phyloP scores from a whole-genome alignment of 23 red algal species.

The Gracilaria domingensis region DNA sequence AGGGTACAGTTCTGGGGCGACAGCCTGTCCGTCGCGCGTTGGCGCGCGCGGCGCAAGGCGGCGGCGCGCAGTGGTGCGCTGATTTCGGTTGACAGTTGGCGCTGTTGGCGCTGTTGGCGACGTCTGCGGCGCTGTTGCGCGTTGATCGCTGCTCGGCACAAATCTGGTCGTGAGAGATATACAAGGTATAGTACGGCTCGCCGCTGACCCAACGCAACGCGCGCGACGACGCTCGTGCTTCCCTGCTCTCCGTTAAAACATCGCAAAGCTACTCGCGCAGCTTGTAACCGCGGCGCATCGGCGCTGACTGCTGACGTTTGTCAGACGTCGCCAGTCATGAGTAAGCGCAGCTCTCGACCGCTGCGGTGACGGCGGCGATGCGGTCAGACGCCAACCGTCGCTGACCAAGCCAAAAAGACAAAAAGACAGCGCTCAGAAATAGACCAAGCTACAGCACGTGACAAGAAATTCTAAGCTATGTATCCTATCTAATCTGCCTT shows the following conservation, averaged over 20 bases:
- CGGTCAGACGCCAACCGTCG: neutral
- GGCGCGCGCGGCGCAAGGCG: too few relatives aligned
- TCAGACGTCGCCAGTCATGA: neutral
- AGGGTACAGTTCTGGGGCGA: too few relatives aligned
- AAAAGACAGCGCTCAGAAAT: neutral
- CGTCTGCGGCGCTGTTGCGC: too few relatives aligned
- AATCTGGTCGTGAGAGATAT: too few relatives aligned
- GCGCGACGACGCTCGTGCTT: too few relatives aligned
- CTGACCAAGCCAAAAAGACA: neutral
- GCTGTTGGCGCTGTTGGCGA: too few relatives aligned
- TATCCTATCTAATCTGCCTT: neutral
- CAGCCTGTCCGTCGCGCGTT: neutral
- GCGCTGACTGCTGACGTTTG: neutral
- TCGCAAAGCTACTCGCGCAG: neutral
- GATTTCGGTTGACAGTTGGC: neutral
- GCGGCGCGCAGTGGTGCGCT: neutral
- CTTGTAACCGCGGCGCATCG: neutral
- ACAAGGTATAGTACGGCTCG: too few relatives aligned
- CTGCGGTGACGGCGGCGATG: neutral
- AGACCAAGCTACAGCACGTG: neutral
- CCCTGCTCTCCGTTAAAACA: too few relatives aligned
- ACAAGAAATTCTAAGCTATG: neutral
- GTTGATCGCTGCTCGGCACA: too few relatives aligned
- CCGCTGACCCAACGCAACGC: too few relatives aligned
- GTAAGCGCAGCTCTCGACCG: too few relatives aligned